Base-by-base conservation (phyloP, 1,139 yeast genomes). In the Blastobotrys serpentis region DNA sequence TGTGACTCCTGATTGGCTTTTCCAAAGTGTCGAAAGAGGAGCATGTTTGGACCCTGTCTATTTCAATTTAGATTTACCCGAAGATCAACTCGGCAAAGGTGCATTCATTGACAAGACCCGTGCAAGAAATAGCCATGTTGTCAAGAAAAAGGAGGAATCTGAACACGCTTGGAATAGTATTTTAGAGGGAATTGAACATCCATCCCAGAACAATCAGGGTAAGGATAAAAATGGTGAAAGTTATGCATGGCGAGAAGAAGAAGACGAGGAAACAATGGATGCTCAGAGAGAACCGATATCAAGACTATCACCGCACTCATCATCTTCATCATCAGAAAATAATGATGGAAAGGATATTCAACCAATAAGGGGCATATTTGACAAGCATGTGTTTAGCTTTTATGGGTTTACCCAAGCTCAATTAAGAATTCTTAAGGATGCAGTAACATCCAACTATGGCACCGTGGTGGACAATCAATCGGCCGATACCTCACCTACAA, bases 1-100 rank as follows among this genome's bases (percentile, higher is more conserved):
- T 1, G 78, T 87, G 2, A 89, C 85, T 61, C 92, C 94, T 0
- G 67, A 78, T 46, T 89, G 95, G 94, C 65, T 89, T 2, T 59
- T 75, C 17, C 87, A 86, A 62, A 79, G 86, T 42, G 62, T 79
- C 2, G 69, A 72, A 41, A 70, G 95, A 52, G 79, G 77, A 2
- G 88, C 87, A 0, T 71, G 79, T 2, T 63, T 87, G 44, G 77
- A 76, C 23, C 72, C 70, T 44, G 67, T 70, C 18, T 81, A 77
- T 57, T 75, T 75, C 57, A 67, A 73, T 43, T 46, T 77, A 25
- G 67, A 66, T 7, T 56, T 66, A 19, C 54, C 68, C 0, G 56
- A 55, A 44, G 62, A 62, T 13, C 57, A 65, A 45, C 66, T 75
- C 19, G 84, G 84, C 10, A 54, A 59, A 19, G 72, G 66, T 21